phyloP scores from a whole-genome alignment of 352 stramenopile species.

The Hyaloperonospora brassicae region DNA sequence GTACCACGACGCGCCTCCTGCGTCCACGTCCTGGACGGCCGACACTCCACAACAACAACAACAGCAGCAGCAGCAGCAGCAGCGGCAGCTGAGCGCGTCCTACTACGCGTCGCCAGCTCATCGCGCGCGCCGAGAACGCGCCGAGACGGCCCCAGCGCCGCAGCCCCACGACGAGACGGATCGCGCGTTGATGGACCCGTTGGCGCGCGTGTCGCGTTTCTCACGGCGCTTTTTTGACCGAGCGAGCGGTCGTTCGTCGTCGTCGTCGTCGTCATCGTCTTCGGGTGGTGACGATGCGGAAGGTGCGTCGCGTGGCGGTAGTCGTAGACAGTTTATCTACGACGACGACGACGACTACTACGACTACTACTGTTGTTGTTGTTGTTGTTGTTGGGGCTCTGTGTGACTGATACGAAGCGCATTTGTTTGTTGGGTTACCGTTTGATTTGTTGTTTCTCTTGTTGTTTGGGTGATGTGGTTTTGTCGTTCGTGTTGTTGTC shows the following conservation, averaged over 20 bases:
- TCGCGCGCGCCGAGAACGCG: constrained; percentile 22
- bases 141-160: constrained; percentile 22
- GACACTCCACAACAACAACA: too few relatives aligned
- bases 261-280: constrained; percentile 27
- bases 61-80: not conserved
- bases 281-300: constrained; percentile 22
- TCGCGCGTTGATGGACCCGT: constrained; percentile 3
- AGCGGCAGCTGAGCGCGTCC: constrained; percentile 3
- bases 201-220: constrained; percentile 12
- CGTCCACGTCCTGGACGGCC: too few relatives aligned
- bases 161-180: constrained; percentile 12
- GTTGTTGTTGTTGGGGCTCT: too few relatives aligned
- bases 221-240: constrained; percentile 26
- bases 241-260: not conserved
- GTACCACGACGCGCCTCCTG: constrained; percentile 13
- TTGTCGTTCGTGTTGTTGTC: not conserved
- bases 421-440: constrained; percentile 1
- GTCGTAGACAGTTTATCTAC: too few relatives aligned
- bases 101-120: constrained; percentile 10
- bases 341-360: too few relatives aligned
- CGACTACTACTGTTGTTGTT: too few relatives aligned
- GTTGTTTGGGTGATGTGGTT: not conserved
- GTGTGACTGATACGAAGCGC: too few relatives aligned
- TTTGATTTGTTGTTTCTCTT: not conserved
- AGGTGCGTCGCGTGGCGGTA: not conserved